Conservation (phyloP, 2,329 filamentous ascomycete genomes). For the Venturia nashicola region DNA sequence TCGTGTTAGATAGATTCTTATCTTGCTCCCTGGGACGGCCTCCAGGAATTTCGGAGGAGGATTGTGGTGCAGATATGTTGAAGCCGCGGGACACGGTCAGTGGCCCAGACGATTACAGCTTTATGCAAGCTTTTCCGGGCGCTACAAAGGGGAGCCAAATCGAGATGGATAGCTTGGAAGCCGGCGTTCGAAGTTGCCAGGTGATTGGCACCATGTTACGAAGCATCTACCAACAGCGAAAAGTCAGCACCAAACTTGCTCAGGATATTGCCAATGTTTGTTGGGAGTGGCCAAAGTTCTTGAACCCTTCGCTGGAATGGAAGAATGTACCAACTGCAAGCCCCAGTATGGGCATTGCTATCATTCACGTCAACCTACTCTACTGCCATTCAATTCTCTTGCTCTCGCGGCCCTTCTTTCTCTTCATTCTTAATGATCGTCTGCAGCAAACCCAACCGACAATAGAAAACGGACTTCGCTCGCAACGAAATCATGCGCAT, state of each 20-base stretch:
- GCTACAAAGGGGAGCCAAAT: constrained; percentile 11
- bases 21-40: constrained; percentile 51
- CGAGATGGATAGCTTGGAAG: constrained; percentile 31
- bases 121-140: constrained; percentile 16
- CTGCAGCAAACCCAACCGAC: constrained; percentile 21
- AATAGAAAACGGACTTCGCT: background rate
- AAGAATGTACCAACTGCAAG: constrained; percentile 32
- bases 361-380: constrained; percentile 50
- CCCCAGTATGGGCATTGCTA: constrained; percentile 42
- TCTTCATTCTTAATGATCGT: constrained; percentile 40
- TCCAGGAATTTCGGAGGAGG: constrained; percentile 47
- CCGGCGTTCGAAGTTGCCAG: constrained; percentile 44
- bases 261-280: constrained; percentile 45
- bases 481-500: constrained; percentile 12
- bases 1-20: constrained; percentile 52
- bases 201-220: constrained; percentile 47
- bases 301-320: constrained; percentile 35
- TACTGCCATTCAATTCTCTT: constrained; percentile 52
- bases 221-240: constrained; percentile 47
- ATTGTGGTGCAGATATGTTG: constrained; percentile 42
- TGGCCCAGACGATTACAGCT: constrained; percentile 16
- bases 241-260: constrained; percentile 44
- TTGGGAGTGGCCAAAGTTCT: constrained; percentile 38
- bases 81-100: constrained; percentile 14
- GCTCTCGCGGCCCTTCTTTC: constrained; percentile 51